Percentiles rank a stretch among this genome's conserved stretches.
Evolutionary conservation across 495 filamentous ascomycete species (phyloP).

Genomic region (Trichoderma gamsii): DNA sequence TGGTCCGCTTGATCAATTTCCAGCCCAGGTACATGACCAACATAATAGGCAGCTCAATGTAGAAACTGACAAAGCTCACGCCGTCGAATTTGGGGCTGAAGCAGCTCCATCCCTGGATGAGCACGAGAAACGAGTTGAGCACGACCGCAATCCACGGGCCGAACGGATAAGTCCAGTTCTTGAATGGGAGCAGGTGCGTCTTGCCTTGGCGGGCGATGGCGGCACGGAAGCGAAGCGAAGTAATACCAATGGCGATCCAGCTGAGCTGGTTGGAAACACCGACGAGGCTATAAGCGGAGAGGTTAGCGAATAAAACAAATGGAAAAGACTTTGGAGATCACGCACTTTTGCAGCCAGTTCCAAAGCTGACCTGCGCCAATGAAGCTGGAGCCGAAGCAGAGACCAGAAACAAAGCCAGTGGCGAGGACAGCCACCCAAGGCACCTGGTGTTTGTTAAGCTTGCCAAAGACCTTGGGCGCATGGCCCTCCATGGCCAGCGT

Average conservation of each 20-base stretch:
- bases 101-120: slow-evolving; percentile 9
- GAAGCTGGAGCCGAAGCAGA: slow-evolving; percentile 56
- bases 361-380: slow-evolving; percentile 55
- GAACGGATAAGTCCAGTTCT: slow-evolving; percentile 56
- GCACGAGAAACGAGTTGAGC: slow-evolving; percentile 6
- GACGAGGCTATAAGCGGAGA: slow-evolving; percentile 38
- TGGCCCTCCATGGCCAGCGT: slow-evolving; percentile 13
- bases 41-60: slow-evolving; percentile 56
- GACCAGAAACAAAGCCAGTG: slow-evolving; percentile 29
- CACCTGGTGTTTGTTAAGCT: slow-evolving; percentile 43
- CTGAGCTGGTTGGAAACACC: slow-evolving; percentile 59
- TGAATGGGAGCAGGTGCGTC: slow-evolving; percentile 54
- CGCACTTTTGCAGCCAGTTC: slow-evolving; percentile 53
- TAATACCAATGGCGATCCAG: slow-evolving; percentile 54
- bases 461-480: slow-evolving; percentile 29
- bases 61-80: slow-evolving; percentile 23
- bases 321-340: not conserved
- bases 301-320: not conserved
- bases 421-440: slow-evolving; percentile 35
- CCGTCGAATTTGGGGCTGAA: not conserved
- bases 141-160: slow-evolving; percentile 46
- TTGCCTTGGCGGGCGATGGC: slow-evolving; percentile 48
- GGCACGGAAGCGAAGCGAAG: slow-evolving; percentile 53
- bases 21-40: slow-evolving; percentile 41
- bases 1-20: slow-evolving; percentile 54